Evolutionary conservation across 805 yeast species (phyloP), one percentile per base, ranked within the genome.

Genomic region (Wickerhamiella alocasiicola): DNA sequence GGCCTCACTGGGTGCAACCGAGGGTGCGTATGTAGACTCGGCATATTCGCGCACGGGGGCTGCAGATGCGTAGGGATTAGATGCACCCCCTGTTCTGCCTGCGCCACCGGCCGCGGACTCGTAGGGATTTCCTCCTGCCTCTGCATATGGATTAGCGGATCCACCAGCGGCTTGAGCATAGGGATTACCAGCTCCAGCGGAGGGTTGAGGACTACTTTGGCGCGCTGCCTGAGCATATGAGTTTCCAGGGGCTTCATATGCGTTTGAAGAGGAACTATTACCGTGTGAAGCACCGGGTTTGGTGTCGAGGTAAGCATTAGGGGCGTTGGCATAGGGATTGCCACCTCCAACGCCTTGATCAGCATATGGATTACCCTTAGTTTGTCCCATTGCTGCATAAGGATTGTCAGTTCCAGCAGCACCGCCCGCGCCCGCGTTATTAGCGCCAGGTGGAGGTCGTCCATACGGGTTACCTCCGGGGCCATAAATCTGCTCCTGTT

Each of bases 381-480:
- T 6, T n/a, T n/a, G 7, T 30, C 31, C 31, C 31, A 28, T 28
- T 6, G 13, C 28, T 2, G 36, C 36, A 23, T 44, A 25, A 4
- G 45, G 40, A 39, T 31, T 28, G 24, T 23, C 23, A 3, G n/a
- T 13, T 4, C n/a, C 33, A n/a, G 15, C 27, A 12, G 24, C 38
- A 5, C 4, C 18, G 7, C 16, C 18, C n/a, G 13, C 26, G 17
- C 23, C 17, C 6, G 16, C 36, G 11, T 23, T 23, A n/a, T n/a
- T n/a, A n/a, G n/a, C n/a, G n/a, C n/a, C n/a, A n/a, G n/a, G n/a
- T n/a, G n/a, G n/a, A n/a, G n/a, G 18, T 23, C 37, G 20, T 5
- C 49, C 50, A 39, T 50, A 50, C 9, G 54, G 54, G 41, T 50
- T 50, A 26, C 50, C 46, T 23, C 49, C 50, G 21, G 44, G 42